These are phyloP conservation scores for Fraxinus anomala DNA, from an alignment of 257 asterid genomes.

Conservation along the genomic window DNA sequence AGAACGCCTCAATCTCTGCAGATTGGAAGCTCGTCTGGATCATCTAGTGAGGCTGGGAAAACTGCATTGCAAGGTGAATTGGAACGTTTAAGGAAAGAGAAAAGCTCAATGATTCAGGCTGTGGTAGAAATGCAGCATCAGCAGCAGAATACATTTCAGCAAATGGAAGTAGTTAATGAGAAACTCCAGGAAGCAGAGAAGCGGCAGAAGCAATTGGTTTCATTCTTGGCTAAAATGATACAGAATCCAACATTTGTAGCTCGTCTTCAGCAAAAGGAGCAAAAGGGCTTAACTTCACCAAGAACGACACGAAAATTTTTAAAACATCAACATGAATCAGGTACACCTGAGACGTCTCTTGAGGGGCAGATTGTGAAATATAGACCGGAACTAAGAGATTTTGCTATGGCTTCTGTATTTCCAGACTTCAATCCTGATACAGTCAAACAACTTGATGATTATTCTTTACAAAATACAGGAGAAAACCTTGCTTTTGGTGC, in stretches of 20 bases:
- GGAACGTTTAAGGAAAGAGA: conserved; percentile 60
- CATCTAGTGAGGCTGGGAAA: conserved; percentile 39
- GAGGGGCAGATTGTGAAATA: conserved; percentile 37
- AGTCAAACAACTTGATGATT: conserved; percentile 28
- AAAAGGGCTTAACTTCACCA: conserved; percentile 43
- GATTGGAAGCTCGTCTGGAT: conserved; percentile 49
- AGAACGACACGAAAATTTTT: conserved; percentile 51
- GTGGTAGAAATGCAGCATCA: conserved; percentile 66
- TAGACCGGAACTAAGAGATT: conserved; percentile 32
- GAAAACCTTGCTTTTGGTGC: conserved; percentile 22
- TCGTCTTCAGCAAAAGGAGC: conserved; percentile 51
- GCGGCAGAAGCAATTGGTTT: conserved; percentile 82
- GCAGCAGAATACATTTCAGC: conserved; percentile 62
- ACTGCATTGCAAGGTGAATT: conserved; percentile 56
- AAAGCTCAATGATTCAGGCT: conserved; percentile 67
- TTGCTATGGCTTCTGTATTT: conserved; percentile 9
- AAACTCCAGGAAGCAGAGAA: conserved; percentile 73
- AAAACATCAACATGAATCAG: conserved; percentile 48
- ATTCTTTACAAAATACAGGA: conserved; percentile 38
- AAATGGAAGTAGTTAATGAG: conserved; percentile 60
- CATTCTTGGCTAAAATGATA: conserved; percentile 73
- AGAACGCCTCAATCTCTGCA: conserved; percentile 55
- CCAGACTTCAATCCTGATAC: conserved; percentile 28
- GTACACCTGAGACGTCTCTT: conserved; percentile 28
- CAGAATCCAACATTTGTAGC: conserved; percentile 54